phyloP scores from a whole-genome alignment of 2,329 filamentous ascomycete genomes.

The Didymella arachidicola region DNA sequence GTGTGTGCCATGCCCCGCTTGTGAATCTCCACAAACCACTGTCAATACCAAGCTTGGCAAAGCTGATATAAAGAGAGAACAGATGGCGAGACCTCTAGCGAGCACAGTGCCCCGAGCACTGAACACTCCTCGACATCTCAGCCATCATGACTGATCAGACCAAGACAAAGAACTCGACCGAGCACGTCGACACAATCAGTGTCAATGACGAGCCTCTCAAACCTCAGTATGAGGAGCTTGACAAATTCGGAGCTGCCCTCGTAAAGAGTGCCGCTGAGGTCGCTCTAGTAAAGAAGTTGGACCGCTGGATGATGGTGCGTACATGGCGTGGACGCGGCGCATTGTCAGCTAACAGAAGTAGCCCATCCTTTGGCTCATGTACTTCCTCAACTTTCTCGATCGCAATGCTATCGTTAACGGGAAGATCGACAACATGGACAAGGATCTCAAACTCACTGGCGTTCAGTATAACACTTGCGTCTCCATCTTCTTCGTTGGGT shows the following conservation, averaged over 20 bases:
- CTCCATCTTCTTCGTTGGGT: conserved; percentile 65
- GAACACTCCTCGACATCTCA: background rate
- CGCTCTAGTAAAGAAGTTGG: conserved; percentile 36
- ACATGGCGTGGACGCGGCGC: background rate
- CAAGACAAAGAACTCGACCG: conserved; percentile 17
- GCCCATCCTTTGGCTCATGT: conserved; percentile 28
- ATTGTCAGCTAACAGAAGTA: background rate
- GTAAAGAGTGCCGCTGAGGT: conserved; percentile 36
- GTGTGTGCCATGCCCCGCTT: conserved; percentile 19
- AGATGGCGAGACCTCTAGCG: background rate
- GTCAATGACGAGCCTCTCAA: conserved; percentile 19
- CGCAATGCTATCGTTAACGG: conserved; percentile 71
- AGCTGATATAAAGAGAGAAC: conserved; percentile 10
- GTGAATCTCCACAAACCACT: conserved; percentile 10
- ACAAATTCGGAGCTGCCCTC: conserved; percentile 35
- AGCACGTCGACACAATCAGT: conserved; percentile 27
- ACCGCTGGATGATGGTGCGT: conserved; percentile 35
- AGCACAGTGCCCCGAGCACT: conserved; percentile 3
- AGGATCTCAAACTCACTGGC: conserved; percentile 61
- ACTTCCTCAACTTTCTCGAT: conserved; percentile 57
- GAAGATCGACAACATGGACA: conserved; percentile 66
- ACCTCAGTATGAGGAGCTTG: conserved; percentile 28
- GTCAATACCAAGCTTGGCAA: conserved; percentile 15
- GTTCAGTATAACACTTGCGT: conserved; percentile 68
- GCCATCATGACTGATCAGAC: conserved; percentile 17